phyloP scores from a whole-genome alignment of 2,329 filamentous ascomycete genomes.

The Microdochium nivale region DNA sequence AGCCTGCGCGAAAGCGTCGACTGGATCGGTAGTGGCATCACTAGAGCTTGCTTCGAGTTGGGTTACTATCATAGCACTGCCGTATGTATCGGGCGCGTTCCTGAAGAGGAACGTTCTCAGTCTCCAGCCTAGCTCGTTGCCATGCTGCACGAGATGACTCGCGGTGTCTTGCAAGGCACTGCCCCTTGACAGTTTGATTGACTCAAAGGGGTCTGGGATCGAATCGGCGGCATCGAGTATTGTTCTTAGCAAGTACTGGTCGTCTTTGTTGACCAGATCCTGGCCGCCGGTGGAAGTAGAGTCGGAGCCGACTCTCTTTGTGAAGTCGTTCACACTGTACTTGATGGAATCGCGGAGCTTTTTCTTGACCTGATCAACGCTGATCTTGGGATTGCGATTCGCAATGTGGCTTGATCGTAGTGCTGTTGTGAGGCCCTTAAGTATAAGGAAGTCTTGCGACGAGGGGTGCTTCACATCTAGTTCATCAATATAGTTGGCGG shows the following conservation, averaged over 20 bases:
- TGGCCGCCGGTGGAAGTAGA: conserved; percentile 6
- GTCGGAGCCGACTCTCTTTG: conserved; percentile 8
- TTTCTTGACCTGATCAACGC: conserved; percentile 6
- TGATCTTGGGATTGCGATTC: conserved; percentile 5
- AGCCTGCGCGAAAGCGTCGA: conserved; percentile 16
- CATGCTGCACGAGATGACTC: neutral
- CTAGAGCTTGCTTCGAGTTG: conserved; percentile 11
- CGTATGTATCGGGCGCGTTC: conserved; percentile 12
- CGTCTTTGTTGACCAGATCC: conserved; percentile 3
- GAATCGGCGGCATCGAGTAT: neutral
- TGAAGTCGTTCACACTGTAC: conserved; percentile 10
- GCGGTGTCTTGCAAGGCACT: neutral
- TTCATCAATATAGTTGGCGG: conserved; percentile 12
- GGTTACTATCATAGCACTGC: conserved; percentile 6
- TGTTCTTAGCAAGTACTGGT: neutral
- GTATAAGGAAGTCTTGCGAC: conserved; percentile 12
- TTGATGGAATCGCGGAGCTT: conserved; percentile 14
- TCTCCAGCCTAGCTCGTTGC: conserved; percentile 15
- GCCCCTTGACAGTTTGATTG: conserved; percentile 10
- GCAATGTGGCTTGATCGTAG: conserved; percentile 6
- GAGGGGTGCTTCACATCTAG: conserved; percentile 6
- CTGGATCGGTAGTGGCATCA: conserved; percentile 10
- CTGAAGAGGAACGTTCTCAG: conserved; percentile 16
- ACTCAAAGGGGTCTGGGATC: neutral
- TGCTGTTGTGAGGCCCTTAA: conserved; percentile 14